These are phyloP conservation scores for Phlebiopsis gigantea DNA, from an alignment of 768 basidiomycete genomes.

Conservation along the genomic window DNA sequence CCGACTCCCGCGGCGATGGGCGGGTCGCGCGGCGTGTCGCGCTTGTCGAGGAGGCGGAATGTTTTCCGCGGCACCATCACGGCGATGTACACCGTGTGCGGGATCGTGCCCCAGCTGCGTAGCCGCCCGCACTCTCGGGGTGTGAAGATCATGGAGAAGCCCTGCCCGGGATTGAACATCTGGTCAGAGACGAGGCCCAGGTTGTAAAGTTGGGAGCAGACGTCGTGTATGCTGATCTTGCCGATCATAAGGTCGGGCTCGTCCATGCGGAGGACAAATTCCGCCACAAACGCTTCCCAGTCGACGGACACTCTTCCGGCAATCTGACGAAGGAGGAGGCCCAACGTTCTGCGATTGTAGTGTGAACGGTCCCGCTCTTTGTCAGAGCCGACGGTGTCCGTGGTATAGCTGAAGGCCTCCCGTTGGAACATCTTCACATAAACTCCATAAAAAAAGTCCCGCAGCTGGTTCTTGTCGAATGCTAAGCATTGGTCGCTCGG, in stretches of 20 bases:
- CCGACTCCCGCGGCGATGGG: constrained; percentile 20
- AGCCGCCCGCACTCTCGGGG: constrained; percentile 7
- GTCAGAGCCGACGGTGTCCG: neutral
- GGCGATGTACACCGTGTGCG: constrained; percentile 32
- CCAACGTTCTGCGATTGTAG: constrained; percentile 47
- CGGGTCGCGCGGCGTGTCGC: constrained; percentile 20
- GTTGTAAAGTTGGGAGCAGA: constrained; percentile 40
- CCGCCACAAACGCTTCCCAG: constrained; percentile 40
- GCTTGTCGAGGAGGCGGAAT: constrained; percentile 24
- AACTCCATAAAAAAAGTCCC: neutral
- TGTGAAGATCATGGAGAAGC: neutral
- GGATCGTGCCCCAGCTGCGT: constrained; percentile 23
- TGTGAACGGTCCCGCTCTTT: constrained; percentile 19
- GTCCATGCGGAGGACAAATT: constrained; percentile 27
- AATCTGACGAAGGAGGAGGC: constrained; percentile 32
- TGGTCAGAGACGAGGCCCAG: constrained; percentile 31
- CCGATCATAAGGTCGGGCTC: constrained; percentile 21
- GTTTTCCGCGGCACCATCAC: constrained; percentile 32
- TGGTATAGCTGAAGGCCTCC: neutral
- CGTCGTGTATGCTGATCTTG: constrained; percentile 39
- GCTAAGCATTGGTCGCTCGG: neutral
- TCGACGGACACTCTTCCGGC: constrained; percentile 32
- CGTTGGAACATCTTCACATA: neutral
- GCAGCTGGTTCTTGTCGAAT: neutral
- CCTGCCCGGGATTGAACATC: constrained; percentile 9